These are phyloP conservation scores for Escallonia herrerae DNA, from an alignment of 129 eudicot genomes.

Conservation along the genomic window DNA sequence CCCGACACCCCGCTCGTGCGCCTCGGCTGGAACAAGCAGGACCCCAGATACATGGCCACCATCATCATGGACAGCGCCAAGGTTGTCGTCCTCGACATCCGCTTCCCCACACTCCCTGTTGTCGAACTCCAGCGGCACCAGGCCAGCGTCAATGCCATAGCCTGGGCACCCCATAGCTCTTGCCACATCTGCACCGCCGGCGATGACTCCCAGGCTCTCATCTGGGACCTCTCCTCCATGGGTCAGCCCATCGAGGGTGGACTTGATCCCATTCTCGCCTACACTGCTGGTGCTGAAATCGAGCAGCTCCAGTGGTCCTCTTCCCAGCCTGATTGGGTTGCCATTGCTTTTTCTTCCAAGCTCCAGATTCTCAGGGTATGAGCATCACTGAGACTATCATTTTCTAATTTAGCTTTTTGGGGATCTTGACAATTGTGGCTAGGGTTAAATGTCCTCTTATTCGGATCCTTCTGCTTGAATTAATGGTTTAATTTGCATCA, in stretches of 20 bases:
- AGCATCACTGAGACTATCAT: neutral
- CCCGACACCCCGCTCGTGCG: conserved; percentile 89
- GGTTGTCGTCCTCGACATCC: conserved; percentile 87
- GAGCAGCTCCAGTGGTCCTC: conserved; percentile 98
- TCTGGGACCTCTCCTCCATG: conserved; percentile 97
- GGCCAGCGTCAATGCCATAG: conserved; percentile 85
- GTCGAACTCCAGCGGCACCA: conserved; percentile 92
- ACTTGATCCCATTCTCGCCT: conserved; percentile 84
- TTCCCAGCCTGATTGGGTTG: conserved; percentile 98
- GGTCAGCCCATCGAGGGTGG: conserved; percentile 97
- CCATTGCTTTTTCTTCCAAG: conserved; percentile 86
- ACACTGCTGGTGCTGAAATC: conserved; percentile 91
- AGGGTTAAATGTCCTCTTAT: neutral
- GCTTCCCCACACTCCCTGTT: conserved; percentile 81
- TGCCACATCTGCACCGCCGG: conserved; percentile 97
- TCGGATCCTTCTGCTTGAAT: too few relatives aligned
- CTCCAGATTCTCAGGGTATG: conserved; percentile 97
- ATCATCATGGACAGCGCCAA: conserved; percentile 92
- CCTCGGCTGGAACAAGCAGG: conserved; percentile 95
- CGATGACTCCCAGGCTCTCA: conserved; percentile 88
- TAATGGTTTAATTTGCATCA: too few relatives aligned
- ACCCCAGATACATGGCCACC: conserved; percentile 93
- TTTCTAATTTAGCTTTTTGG: too few relatives aligned
- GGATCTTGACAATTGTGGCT: too few relatives aligned
- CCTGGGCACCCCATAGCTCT: conserved; percentile 92